These are phyloP conservation scores for Lasiodiplodia citricola DNA, from an alignment of 2,329 filamentous ascomycete species.

Conservation along the genomic window DNA sequence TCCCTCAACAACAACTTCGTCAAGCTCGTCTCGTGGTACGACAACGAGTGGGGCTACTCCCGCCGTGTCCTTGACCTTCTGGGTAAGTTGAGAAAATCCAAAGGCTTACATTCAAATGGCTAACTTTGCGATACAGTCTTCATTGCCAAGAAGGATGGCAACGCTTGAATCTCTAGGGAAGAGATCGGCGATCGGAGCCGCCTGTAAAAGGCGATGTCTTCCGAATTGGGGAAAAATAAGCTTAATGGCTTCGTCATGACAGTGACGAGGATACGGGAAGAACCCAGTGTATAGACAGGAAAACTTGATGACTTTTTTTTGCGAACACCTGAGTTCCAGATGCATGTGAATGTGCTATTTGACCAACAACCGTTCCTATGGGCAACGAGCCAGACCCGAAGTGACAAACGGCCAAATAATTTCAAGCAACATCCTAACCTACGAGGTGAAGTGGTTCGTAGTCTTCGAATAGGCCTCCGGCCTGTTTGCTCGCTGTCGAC, in stretches of 20 bases:
- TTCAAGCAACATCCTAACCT: no score
- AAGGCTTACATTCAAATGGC: not conserved
- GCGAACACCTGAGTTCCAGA: not conserved
- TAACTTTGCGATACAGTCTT: conserved; percentile 30
- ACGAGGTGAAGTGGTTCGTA: no score
- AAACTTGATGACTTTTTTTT: conserved; percentile 22
- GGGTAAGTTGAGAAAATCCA: conserved; percentile 27
- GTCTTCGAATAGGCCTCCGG: no score
- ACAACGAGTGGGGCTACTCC: conserved; percentile 92
- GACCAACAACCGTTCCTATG: no score
- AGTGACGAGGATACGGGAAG: conserved; percentile 22
- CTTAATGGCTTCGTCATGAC: conserved; percentile 24
- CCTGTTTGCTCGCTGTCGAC: no score
- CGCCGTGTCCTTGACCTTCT: conserved; percentile 65
- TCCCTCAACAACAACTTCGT: conserved; percentile 98
- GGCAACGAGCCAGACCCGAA: no score
- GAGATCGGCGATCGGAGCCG: conserved; percentile 6
- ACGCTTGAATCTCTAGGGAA: conserved; percentile 44
- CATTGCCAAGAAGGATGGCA: conserved; percentile 52
- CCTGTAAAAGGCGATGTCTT: conserved; percentile 3
- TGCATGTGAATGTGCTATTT: not conserved
- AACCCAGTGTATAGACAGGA: conserved; percentile 20
- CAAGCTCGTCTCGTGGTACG: conserved; percentile 98
- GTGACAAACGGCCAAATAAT: no score
- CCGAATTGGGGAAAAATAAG: conserved; percentile 9